Evolutionary conservation across 2,329 filamentous ascomycete genomes (phyloP).

Genomic region (Didymosphaeria variabile): DNA sequence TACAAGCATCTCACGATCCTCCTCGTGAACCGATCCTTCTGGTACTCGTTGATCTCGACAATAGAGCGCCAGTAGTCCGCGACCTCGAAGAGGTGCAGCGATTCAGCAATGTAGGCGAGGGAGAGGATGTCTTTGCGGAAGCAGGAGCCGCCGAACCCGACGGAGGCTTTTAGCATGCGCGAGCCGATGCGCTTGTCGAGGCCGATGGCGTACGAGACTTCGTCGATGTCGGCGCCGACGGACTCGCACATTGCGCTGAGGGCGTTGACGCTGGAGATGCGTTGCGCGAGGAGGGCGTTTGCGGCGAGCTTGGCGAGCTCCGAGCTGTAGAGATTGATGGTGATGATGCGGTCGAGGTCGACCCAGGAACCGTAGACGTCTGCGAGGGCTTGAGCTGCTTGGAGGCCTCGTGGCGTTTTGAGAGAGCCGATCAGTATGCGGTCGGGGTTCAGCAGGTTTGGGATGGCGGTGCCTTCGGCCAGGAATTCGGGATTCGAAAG

Average conservation of each 20-base stretch:
- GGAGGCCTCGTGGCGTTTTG: conserved; percentile 66
- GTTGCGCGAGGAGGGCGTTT: conserved; percentile 82
- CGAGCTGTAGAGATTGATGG: conserved; percentile 78
- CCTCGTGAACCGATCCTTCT: conserved; percentile 72
- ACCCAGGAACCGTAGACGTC: conserved; percentile 78
- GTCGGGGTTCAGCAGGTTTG: conserved; percentile 74
- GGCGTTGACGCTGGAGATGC: conserved; percentile 82
- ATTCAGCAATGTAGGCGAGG: conserved; percentile 77
- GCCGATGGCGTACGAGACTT: conserved; percentile 73
- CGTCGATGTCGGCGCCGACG: conserved; percentile 77
- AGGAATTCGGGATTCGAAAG: conserved; percentile 85
- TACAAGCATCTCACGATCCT: conserved; percentile 69
- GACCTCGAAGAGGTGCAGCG: conserved; percentile 73
- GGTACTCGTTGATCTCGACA: conserved; percentile 79
- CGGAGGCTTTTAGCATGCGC: conserved; percentile 76
- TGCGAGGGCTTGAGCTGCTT: conserved; percentile 70
- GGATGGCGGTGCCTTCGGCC: conserved; percentile 78
- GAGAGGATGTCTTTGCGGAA: conserved; percentile 83
- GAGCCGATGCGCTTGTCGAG: conserved; percentile 76
- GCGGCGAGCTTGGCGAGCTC: conserved; percentile 82
- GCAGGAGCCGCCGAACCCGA: conserved; percentile 82
- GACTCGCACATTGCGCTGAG: conserved; percentile 82
- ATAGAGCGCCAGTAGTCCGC: conserved; percentile 79
- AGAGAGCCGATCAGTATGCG: conserved; percentile 78
- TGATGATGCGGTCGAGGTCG: conserved; percentile 70